Conservation (phyloP, 768 basidiomycete genomes). For the Amanita muscaria region DNA sequence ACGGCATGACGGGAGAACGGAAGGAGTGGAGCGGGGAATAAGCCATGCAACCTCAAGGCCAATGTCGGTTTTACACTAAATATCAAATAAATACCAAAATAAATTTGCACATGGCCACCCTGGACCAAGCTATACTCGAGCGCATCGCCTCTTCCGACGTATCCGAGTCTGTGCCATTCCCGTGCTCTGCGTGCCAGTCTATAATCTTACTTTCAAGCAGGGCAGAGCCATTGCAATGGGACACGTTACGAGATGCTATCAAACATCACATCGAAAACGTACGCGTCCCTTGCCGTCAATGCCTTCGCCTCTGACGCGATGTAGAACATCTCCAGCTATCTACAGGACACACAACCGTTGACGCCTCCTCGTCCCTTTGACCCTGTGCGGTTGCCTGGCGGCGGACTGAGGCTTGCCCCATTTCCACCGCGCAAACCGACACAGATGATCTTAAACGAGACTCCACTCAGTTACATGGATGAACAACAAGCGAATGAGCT, state of each 20-base stretch:
- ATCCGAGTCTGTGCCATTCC: slow-evolving; percentile 41
- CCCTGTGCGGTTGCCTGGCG: slow-evolving; percentile 36
- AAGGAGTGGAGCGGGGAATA: slow-evolving; percentile 20
- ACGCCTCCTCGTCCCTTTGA: slow-evolving; percentile 32
- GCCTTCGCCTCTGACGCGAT: neutral
- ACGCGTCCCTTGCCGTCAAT: slow-evolving; percentile 6
- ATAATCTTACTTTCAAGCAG: slow-evolving; percentile 11
- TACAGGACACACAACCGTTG: slow-evolving; percentile 30
- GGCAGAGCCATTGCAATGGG: slow-evolving; percentile 55
- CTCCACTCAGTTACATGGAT: slow-evolving; percentile 52
- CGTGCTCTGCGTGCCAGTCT: slow-evolving; percentile 2
- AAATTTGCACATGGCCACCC: slow-evolving; percentile 8
- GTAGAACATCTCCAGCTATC: slow-evolving; percentile 45
- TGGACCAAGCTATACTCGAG: slow-evolving; percentile 39
- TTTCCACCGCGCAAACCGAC: slow-evolving; percentile 54
- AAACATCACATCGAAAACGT: slow-evolving; percentile 68
- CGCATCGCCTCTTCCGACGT: slow-evolving; percentile 57
- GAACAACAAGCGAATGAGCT: slow-evolving; percentile 49
- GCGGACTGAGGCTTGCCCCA: slow-evolving; percentile 63
- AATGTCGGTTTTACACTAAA: too few species aligned
- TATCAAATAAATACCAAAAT: too few species aligned
- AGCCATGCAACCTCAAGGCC: slow-evolving; percentile 25
- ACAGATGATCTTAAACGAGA: slow-evolving; percentile 41
- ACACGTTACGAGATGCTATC: slow-evolving; percentile 56
- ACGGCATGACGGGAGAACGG: slow-evolving; percentile 17